Conservation (phyloP, 148 eudicot species). For the Agrostemma githago region DNA sequence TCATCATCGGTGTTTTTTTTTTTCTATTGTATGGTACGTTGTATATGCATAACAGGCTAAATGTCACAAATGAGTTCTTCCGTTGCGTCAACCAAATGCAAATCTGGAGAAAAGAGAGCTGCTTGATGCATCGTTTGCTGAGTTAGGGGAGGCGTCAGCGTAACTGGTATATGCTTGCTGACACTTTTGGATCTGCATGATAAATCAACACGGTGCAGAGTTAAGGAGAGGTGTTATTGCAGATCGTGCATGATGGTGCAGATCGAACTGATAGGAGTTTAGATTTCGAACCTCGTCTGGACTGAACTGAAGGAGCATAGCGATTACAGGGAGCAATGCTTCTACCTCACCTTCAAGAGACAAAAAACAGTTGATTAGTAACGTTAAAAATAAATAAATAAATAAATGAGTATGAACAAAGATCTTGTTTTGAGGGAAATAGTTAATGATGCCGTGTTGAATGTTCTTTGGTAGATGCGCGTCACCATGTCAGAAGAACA, state of each 20-base stretch:
- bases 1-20: neutral
- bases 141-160: constrained; percentile 48
- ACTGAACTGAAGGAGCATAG: constrained; percentile 98
- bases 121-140: constrained; percentile 57
- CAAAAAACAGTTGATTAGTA: constrained; percentile 7
- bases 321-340: constrained; percentile 89
- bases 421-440: neutral
- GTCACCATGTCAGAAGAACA: neutral
- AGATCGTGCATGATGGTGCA: neutral
- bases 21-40: neutral
- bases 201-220: neutral
- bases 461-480: neutral
- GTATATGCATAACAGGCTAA: neutral
- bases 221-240: no score
- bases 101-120: constrained; percentile 82
- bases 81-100: constrained; percentile 44
- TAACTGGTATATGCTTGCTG: constrained; percentile 68
- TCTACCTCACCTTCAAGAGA: constrained; percentile 76
- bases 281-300: constrained; percentile 77
- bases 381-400: neutral
- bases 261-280: constrained; percentile 13
- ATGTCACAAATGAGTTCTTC: neutral
- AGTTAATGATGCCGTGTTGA: no score
- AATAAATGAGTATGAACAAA: neutral
- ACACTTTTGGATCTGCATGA: constrained; percentile 74